These are phyloP conservation scores for Phoma sp. DNA, from an alignment of 2,329 filamentous ascomycete genomes.

Conservation along the genomic window DNA sequence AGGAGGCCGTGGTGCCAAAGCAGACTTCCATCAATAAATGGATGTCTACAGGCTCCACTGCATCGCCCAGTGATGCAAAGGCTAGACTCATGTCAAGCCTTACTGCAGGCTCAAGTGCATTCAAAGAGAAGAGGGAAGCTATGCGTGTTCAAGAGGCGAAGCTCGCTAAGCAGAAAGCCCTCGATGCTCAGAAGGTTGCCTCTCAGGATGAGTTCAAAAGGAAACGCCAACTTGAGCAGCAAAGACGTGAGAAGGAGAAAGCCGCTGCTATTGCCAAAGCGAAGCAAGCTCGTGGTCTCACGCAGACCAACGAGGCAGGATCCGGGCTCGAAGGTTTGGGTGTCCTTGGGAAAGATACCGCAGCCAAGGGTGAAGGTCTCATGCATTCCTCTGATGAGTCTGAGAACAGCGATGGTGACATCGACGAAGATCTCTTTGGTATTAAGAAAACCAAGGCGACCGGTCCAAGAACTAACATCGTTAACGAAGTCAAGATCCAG, in stretches of 20 bases:
- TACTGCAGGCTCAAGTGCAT: conserved; percentile 35
- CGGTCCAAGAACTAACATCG: conserved; percentile 45
- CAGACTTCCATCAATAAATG: conserved; percentile 51
- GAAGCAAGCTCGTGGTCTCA: conserved; percentile 61
- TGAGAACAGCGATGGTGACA: conserved; percentile 63
- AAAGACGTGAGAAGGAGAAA: conserved; percentile 75
- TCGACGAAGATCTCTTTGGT: conserved; percentile 72
- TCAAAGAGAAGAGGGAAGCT: conserved; percentile 37
- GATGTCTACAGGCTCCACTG: conserved; percentile 41
- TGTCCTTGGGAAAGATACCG: conserved; percentile 78
- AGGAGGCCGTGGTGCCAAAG: conserved; percentile 45
- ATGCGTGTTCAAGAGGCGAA: conserved; percentile 30
- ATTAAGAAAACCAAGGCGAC: conserved; percentile 56
- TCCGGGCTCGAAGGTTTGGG: conserved; percentile 77
- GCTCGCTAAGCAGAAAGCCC: conserved; percentile 33
- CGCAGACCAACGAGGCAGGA: conserved; percentile 73
- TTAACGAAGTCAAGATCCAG: conserved; percentile 50
- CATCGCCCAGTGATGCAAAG: conserved; percentile 28
- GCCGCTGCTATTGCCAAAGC: conserved; percentile 73
- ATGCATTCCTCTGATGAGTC: conserved; percentile 80
- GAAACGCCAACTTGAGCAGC: conserved; percentile 74
- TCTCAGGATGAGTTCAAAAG: conserved; percentile 66
- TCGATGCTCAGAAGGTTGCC: conserved; percentile 34
- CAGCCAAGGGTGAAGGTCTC: conserved; percentile 76
- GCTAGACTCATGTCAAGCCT: conserved; percentile 39